Percentiles rank a stretch among this genome's conserved stretches.
Evolutionary conservation across 176 grass and related monocot species (phyloP).

Genomic region (Miscanthus lutarioriparius): DNA sequence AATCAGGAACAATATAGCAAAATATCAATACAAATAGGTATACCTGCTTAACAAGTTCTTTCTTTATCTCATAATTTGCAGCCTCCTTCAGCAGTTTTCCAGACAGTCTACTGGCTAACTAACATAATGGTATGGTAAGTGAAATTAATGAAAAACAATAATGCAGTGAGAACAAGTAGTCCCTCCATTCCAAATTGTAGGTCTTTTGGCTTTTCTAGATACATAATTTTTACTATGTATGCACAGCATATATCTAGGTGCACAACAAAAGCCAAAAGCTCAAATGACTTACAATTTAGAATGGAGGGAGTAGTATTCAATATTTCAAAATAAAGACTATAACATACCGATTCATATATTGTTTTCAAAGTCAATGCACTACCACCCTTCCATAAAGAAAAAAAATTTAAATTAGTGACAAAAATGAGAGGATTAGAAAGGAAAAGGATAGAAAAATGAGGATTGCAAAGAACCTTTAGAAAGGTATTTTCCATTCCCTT

Average conservation of each 20-base stretch:
- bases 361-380: conserved; percentile 77
- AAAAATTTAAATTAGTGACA: conserved; percentile 30
- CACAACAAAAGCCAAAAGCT: not conserved
- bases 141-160: conserved; percentile 34
- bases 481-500: conserved; percentile 73
- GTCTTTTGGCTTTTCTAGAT: not conserved
- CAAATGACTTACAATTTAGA: not conserved
- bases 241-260: not conserved
- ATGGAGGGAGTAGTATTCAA: not conserved
- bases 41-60: conserved; percentile 92
- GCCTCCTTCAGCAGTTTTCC: conserved; percentile 78
- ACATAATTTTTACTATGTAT: not conserved
- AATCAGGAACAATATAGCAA: conserved; percentile 2
- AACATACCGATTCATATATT: conserved; percentile 73
- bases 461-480: conserved; percentile 63
- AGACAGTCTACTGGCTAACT: conserved; percentile 87
- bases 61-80: conserved; percentile 94
- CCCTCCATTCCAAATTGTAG: not conserved
- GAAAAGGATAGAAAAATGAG: not conserved
- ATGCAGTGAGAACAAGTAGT: conserved; percentile 14
- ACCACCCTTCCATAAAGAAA: conserved; percentile 61
- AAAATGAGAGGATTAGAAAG: conserved; percentile 14
- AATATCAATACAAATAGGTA: not conserved
- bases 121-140: conserved; percentile 48
- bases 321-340: not conserved